Conservation (phyloP, 2,329 filamentous ascomycete species). For the Diaporthe sp. region DNA sequence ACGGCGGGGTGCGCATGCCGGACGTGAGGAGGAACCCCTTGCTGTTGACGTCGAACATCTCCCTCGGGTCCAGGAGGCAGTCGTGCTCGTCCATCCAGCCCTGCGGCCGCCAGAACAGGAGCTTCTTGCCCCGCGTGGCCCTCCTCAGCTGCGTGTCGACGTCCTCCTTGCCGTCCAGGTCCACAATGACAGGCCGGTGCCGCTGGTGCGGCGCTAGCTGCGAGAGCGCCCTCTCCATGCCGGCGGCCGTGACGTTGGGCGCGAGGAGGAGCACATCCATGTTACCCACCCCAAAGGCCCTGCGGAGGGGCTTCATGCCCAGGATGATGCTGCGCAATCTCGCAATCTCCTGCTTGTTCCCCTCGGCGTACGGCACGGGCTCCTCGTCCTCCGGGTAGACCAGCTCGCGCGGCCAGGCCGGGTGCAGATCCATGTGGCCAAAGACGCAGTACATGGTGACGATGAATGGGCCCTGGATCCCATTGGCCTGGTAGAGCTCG, state of each 20-base stretch:
- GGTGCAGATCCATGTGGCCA: slow-evolving; percentile 45
- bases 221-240: slow-evolving; percentile 42
- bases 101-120: slow-evolving; percentile 46
- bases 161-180: slow-evolving; percentile 37
- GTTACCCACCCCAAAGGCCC: slow-evolving; percentile 44
- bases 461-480: slow-evolving; percentile 44
- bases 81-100: slow-evolving; percentile 45
- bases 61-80: slow-evolving; percentile 44
- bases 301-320: slow-evolving; percentile 45
- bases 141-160: slow-evolving; percentile 36
- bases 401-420: slow-evolving; percentile 43
- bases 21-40: slow-evolving; percentile 45
- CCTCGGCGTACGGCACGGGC: slow-evolving; percentile 43
- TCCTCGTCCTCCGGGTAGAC: slow-evolving; percentile 46
- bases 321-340: slow-evolving; percentile 44
- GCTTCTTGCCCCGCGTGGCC: slow-evolving; percentile 39
- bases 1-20: slow-evolving; percentile 44
- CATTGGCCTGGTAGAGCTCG: slow-evolving; percentile 44
- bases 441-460: slow-evolving; percentile 47
- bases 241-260: slow-evolving; percentile 43
- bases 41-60: slow-evolving; percentile 46
- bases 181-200: slow-evolving; percentile 42
- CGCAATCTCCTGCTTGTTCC: slow-evolving; percentile 41
- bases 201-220: slow-evolving; percentile 44
- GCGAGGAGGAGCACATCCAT: slow-evolving; percentile 45